Conservation (phyloP, 2,329 filamentous ascomycete species). For the Hymenoscyphus fructigenus region DNA sequence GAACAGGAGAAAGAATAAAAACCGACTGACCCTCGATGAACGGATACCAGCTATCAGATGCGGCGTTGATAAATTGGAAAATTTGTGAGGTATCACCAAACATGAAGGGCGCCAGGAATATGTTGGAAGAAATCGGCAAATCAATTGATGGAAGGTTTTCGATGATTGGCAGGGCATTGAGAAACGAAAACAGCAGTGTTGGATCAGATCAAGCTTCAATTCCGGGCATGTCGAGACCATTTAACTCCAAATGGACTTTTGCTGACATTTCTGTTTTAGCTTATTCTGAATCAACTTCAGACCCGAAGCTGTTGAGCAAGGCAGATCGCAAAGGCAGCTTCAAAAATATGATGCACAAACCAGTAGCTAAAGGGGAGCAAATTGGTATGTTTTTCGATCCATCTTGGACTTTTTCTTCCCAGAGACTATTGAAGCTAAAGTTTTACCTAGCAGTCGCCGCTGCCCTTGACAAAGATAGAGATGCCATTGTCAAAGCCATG, state of each 20-base stretch:
- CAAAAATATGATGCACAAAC: background rate
- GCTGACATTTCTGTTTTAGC: background rate
- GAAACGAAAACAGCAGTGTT: background rate
- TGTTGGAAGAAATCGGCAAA: background rate
- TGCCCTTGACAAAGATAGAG: background rate
- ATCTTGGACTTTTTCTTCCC: background rate
- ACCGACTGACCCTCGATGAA: background rate
- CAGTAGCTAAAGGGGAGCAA: background rate
- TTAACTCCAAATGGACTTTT: background rate
- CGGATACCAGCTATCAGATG: background rate
- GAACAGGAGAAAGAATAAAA: background rate
- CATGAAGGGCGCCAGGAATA: background rate
- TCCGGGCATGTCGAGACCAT: background rate
- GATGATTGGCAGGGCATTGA: background rate
- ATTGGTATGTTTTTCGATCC: background rate
- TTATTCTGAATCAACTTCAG: background rate
- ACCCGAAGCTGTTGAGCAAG: background rate
- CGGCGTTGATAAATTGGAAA: background rate
- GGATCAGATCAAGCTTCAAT: background rate
- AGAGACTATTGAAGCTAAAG: no score
- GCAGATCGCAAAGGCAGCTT: background rate
- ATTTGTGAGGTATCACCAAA: background rate
- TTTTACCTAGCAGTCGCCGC: background rate
- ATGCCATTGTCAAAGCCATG: background rate
- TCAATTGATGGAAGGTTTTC: background rate